Base-by-base conservation (phyloP, 257 asterid genomes). In the Solanum pinnatisectum region DNA sequence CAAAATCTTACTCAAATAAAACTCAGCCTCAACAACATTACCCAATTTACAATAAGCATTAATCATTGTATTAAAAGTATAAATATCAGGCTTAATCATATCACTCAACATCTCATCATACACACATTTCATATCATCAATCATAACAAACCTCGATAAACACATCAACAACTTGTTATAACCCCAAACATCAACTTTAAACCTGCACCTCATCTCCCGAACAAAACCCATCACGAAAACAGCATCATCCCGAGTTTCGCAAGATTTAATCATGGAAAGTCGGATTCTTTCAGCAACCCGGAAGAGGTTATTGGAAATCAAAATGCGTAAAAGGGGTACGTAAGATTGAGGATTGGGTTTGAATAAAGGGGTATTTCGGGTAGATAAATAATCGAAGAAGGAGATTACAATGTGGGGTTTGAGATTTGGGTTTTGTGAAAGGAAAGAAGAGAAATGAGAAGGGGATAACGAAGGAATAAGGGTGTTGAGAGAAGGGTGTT, bases 31-130 rank as follows among this genome's bases (percentile, higher is more conserved):
- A 30, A 82, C 83, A 88, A 95, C 91, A 91, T 91, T 86, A 23
- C 94, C 98, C 93, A 93, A 81, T 89, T 94, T 93, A 92, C 98
- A 94, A 72, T 87, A 92, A 7, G 89, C 98, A 90, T 94, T 93
- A 85, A 95, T 94, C 93, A 95, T 89, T 27, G 98, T 92, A 89
- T 95, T 94, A 70, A 93, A 94, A 16, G 98, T 94, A 87, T 94
- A 94, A 39, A 95, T 91, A 92, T 95, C 94, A 0, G 96, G 98
- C 4, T 90, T 87, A 81, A 95, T 79, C 89, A 92, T 87, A 88
- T 93, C 95, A 32, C 92, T 90, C 90, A 92, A 88, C 95, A 94
- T 94, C 90, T 93, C 94, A 70, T 14, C n/a, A 88, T 93, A 95
- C 89, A 94, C 90, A 90, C 91, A 86, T 87, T 93, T 91, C 95